These are phyloP conservation scores for Simmondsia chinensis DNA, from an alignment of 148 eudicot species.

Conservation along the genomic window DNA sequence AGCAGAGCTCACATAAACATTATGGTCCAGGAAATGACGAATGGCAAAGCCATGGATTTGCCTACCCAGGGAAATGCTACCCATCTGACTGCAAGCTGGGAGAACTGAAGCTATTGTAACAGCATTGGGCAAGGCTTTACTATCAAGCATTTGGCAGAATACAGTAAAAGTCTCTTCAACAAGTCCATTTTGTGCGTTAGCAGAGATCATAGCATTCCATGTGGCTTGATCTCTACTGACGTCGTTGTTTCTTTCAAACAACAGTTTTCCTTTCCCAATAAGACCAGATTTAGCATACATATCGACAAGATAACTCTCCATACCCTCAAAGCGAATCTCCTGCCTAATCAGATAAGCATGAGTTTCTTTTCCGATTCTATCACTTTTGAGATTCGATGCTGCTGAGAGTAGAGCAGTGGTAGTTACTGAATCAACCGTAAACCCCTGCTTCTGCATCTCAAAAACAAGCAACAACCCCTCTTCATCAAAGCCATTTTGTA, in stretches of 20 bases:
- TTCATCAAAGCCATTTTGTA: conserved; percentile 61
- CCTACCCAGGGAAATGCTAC: conserved; percentile 53
- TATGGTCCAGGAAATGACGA: conserved; percentile 46
- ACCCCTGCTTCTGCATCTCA: conserved; percentile 85
- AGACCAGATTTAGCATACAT: conserved; percentile 78
- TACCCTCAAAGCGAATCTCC: conserved; percentile 58
- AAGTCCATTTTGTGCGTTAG: conserved; percentile 55
- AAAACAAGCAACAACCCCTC: conserved; percentile 77
- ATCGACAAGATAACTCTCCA: conserved; percentile 77
- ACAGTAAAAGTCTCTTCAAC: conserved; percentile 41
- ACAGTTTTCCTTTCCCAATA: conserved; percentile 27
- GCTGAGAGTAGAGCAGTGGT: conserved; percentile 68
- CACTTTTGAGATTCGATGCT: conserved; percentile 73
- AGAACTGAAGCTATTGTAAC: conserved; percentile 80
- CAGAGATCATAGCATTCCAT: conserved; percentile 85
- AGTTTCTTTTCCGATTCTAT: conserved; percentile 60
- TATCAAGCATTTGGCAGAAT: conserved; percentile 54
- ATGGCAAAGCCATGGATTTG: conserved; percentile 64
- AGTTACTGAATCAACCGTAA: conserved; percentile 57
- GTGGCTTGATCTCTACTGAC: conserved; percentile 58
- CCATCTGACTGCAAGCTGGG: conserved; percentile 62
- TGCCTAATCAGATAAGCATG: conserved; percentile 73
- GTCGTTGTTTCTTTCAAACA: conserved; percentile 36
- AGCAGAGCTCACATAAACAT: conserved; percentile 73
- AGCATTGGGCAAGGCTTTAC: conserved; percentile 50